Conservation (phyloP, 345 rosid species). For the Boechera retrofracta region DNA sequence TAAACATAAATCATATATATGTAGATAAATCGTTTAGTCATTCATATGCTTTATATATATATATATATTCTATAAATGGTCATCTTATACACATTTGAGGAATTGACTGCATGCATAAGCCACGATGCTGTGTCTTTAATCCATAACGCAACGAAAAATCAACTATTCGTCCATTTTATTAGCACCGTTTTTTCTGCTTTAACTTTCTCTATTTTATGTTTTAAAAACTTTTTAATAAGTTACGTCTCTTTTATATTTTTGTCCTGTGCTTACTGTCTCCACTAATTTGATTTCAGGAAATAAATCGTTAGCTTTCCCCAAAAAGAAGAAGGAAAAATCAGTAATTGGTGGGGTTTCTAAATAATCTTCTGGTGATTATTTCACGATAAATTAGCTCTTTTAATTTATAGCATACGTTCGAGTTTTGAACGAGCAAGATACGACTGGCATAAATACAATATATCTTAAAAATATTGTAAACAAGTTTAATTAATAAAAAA, state of each 20-base stretch:
- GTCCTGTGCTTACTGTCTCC: slow-evolving; percentile 7
- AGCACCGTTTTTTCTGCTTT: not conserved
- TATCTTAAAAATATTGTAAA: not conserved
- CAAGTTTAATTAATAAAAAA: too few relatives aligned
- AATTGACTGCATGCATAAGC: slow-evolving; percentile 20
- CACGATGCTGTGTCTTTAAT: slow-evolving; percentile 9
- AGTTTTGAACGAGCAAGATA: not conserved
- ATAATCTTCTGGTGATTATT: not conserved
- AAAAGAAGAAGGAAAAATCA: not conserved
- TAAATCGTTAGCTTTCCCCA: not conserved
- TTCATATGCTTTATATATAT: not conserved
- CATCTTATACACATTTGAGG: not conserved
- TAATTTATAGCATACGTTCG: not conserved
- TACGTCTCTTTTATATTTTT: not conserved
- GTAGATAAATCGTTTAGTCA: too few relatives aligned
- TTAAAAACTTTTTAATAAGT: not conserved
- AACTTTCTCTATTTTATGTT: not conserved
- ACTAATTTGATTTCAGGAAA: not conserved
- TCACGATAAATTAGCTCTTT: not conserved
- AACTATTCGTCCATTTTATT: slow-evolving; percentile 13
- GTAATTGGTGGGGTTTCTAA: not conserved
- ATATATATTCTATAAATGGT: not conserved
- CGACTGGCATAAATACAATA: not conserved
- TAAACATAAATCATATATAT: too few relatives aligned
- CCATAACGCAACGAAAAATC: slow-evolving; percentile 1